Conservation (phyloP, 1,139 yeast species). For the Candida albicans region DNA sequence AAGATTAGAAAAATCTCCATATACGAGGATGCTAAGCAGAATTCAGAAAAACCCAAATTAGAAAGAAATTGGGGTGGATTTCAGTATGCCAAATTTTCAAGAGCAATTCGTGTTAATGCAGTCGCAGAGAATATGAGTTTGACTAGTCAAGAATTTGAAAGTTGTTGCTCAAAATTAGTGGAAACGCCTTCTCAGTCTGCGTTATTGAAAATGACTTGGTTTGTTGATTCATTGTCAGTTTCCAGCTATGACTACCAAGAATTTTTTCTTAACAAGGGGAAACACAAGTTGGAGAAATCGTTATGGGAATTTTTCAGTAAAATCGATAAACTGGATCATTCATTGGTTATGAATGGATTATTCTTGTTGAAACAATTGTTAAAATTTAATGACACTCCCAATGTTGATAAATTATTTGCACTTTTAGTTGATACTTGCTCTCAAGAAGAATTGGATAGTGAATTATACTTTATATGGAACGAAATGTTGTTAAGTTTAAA, state of each 20-base stretch:
- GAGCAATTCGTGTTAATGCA: neutral
- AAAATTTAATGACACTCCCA: conserved; percentile 10
- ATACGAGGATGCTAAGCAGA: conserved; percentile 35
- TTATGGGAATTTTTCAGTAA: conserved; percentile 18
- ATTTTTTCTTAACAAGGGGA: conserved; percentile 28
- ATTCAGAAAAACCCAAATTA: conserved; percentile 17
- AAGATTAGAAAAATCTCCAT: conserved; percentile 38
- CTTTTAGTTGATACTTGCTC: conserved; percentile 7
- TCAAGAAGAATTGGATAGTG: conserved; percentile 9
- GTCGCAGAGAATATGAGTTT: neutral
- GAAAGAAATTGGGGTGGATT: conserved; percentile 34
- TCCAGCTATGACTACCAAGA: conserved; percentile 25
- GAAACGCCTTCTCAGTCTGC: conserved; percentile 5
- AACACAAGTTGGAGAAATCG: conserved; percentile 23
- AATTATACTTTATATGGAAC: conserved; percentile 13
- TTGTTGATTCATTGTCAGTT: conserved; percentile 10
- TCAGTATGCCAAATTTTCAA: conserved; percentile 1
- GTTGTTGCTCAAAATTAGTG: conserved; percentile 9
- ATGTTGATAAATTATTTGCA: conserved; percentile 9
- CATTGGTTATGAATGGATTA: conserved; percentile 10
- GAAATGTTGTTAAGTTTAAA: conserved; percentile 9
- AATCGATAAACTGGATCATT: conserved; percentile 1
- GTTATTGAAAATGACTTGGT: conserved; percentile 6
- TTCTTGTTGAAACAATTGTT: conserved; percentile 11
- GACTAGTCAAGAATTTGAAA: conserved; percentile 12